Base-by-base conservation (phyloP, 345 rosid genomes). In the Psidium guajava region DNA sequence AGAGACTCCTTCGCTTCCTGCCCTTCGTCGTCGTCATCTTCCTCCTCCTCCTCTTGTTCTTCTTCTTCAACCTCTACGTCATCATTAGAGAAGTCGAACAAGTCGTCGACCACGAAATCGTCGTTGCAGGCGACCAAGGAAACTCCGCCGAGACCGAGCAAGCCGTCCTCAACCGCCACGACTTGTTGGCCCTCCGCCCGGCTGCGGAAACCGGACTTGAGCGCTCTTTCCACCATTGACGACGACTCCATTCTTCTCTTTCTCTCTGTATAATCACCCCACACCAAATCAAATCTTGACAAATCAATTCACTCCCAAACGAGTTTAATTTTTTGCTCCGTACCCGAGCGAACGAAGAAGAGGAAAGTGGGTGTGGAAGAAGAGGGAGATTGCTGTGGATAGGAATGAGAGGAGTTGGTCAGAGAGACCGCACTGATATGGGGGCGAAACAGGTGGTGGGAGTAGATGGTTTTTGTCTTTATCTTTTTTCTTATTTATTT, bases 81-180 rank as follows among this genome's bases (percentile, higher is more conserved):
- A 24, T 69, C 80, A 57, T 88, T 87, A 64, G 91, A 87, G 74
- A 91, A 90, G 85, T 91, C 93, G 54, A 91, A 83, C n/a, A 90
- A 89, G 55, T 90, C 89, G 74, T 91, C 93, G 6, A 91, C 91
- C 8, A 64, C 83, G 64, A 88, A 90, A 54, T 91, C 93, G 51
- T 91, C 93, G 27, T 51, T 85, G 22, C 86, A 52, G 50, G 36
- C 82, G 5, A 50, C 87, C 13, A 47, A 51, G 18, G n/a, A 54
- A 21, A 44, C 82, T 14, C 44, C 86, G 77, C 28, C 82, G 52
- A 58, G 56, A 6, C 86, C 59, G 9, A 16, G 11, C 42, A 77
- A 20, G 83, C 74, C 69, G 50, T 82, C 80, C 24, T 86, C 87
- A 25, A 47, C 51, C 25, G 44, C 40, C 57, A 44, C 54, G 27